Conservation (phyloP, 306 rosid species). For the Vigna radiata region DNA sequence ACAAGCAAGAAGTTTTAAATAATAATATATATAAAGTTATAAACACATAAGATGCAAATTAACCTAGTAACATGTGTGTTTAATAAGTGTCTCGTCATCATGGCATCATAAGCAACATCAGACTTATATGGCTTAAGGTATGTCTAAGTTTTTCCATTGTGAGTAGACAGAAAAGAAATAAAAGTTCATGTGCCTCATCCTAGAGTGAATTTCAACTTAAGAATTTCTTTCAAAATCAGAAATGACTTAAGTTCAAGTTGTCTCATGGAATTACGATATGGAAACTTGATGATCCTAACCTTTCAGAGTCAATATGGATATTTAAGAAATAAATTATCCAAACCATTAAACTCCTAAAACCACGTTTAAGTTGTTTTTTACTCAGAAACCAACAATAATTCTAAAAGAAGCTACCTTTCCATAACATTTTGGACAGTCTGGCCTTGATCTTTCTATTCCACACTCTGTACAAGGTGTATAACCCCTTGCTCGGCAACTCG, state of each 20-base stretch:
- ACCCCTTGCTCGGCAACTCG: conserved; percentile 96
- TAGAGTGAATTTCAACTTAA: not conserved
- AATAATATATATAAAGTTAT: conserved; percentile 8
- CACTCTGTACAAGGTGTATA: conserved; percentile 92
- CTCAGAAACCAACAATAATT: not conserved
- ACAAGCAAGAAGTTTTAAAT: not conserved
- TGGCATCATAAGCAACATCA: not conserved
- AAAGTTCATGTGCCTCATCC: not conserved
- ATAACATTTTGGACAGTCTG: conserved; percentile 78
- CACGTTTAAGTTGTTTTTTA: not conserved
- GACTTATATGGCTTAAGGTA: not conserved
- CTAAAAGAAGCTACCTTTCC: conserved; percentile 68
- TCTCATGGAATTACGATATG: not conserved
- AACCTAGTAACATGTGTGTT: not conserved
- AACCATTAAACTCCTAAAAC: conserved; percentile 9
- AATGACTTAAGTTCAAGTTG: conserved; percentile 9
- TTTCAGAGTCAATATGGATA: conserved; percentile 8
- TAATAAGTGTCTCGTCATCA: conserved; percentile 1
- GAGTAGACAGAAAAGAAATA: not conserved
- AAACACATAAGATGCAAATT: conserved; percentile 8
- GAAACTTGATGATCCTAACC: conserved; percentile 26
- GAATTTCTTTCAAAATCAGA: conserved; percentile 1
- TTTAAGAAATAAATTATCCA: conserved; percentile 9
- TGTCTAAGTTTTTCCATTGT: conserved; percentile 3
- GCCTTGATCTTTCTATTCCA: conserved; percentile 88